These are phyloP conservation scores for Phytophthora tubulina DNA, from an alignment of 352 stramenopile species.

Conservation along the genomic window DNA sequence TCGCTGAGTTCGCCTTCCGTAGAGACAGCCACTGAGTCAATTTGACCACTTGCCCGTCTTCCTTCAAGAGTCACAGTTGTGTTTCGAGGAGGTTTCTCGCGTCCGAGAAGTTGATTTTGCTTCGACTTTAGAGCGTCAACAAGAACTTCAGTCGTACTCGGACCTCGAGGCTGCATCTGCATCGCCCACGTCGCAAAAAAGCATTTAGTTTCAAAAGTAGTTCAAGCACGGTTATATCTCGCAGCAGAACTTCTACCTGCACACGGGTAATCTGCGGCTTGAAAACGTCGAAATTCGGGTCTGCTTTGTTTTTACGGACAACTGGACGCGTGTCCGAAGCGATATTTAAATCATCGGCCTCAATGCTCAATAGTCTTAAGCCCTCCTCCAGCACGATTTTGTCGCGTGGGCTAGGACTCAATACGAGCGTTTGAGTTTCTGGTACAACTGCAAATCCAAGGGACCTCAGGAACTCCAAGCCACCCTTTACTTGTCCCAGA, in stretches of 20 bases:
- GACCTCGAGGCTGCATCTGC: constrained; percentile 82
- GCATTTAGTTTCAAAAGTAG: not conserved
- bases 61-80: constrained; percentile 60
- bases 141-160: constrained; percentile 81
- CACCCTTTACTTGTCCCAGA: constrained; percentile 72
- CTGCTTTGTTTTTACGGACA: constrained; percentile 49
- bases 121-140: constrained; percentile 83
- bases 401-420: constrained; percentile 33
- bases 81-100: constrained; percentile 73
- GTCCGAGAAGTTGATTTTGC: constrained; percentile 70
- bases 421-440: constrained; percentile 61
- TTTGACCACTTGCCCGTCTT: constrained; percentile 10
- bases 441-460: constrained; percentile 68
- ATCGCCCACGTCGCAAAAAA: not conserved
- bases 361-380: constrained; percentile 66
- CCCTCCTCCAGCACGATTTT: constrained; percentile 59
- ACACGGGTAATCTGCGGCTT: constrained; percentile 87
- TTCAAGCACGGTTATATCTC: not conserved
- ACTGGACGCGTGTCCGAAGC: constrained; percentile 51
- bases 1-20: constrained; percentile 46
- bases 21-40: constrained; percentile 19
- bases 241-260: constrained; percentile 48
- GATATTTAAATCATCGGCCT: constrained; percentile 85
- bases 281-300: constrained; percentile 81
- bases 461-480: constrained; percentile 75